Conservation (phyloP, 1,139 yeast genomes). For the Candida smagusa region DNA sequence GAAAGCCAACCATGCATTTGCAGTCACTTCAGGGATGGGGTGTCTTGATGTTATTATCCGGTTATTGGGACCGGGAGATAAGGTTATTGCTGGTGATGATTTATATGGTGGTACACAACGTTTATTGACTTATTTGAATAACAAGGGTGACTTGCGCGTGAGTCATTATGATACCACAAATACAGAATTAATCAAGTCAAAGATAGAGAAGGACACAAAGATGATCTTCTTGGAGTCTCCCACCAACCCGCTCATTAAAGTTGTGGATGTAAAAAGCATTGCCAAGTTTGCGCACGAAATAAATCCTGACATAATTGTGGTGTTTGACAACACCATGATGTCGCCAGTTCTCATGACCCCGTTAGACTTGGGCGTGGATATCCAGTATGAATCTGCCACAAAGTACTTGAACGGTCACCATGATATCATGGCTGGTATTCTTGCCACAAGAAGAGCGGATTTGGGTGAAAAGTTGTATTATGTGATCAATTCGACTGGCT, state of each 20-base stretch:
- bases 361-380: conserved; percentile 79
- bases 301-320: conserved; percentile 70
- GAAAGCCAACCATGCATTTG: conserved; percentile 69
- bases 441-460: conserved; percentile 63
- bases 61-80: conserved; percentile 71
- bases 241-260: conserved; percentile 87
- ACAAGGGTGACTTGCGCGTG: conserved; percentile 65
- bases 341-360: conserved; percentile 86
- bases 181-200: conserved; percentile 53
- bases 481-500: conserved; percentile 85
- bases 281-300: conserved; percentile 62
- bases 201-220: conserved; percentile 52
- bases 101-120: conserved; percentile 92
- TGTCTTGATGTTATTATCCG: conserved; percentile 82
- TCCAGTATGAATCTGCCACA: conserved; percentile 90
- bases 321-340: conserved; percentile 95
- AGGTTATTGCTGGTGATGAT: conserved; percentile 90
- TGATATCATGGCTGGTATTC: conserved; percentile 91
- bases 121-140: conserved; percentile 67
- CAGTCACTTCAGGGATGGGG: conserved; percentile 91
- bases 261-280: conserved; percentile 71
- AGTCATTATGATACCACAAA: conserved; percentile 82
- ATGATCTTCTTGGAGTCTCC: conserved; percentile 87
- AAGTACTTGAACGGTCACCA: conserved; percentile 92
- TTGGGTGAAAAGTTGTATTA: conserved; percentile 70